phyloP scores from a whole-genome alignment of 352 stramenopile genomes.

The Globisporangium paddicum region DNA sequence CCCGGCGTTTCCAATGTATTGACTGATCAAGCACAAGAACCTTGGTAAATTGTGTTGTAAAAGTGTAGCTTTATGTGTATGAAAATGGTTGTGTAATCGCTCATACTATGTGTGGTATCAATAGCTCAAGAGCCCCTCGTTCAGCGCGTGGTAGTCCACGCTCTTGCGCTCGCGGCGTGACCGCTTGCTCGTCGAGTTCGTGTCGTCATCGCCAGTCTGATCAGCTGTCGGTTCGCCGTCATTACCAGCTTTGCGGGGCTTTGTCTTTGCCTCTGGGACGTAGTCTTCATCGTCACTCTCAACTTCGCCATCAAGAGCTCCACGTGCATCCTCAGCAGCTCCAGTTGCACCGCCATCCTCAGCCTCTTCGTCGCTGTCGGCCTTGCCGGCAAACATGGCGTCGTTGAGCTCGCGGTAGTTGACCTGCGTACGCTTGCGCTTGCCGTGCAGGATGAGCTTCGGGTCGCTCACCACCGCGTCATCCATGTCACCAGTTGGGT shows the following conservation, averaged over 20 bases:
- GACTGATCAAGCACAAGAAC: not conserved
- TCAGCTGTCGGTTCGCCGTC: not conserved
- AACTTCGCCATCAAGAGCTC: conserved; percentile 14
- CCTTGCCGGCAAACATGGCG: conserved; percentile 64
- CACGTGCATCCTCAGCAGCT: not conserved
- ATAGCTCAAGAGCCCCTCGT: conserved; percentile 39
- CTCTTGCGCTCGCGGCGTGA: conserved; percentile 21
- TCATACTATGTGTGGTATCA: not conserved
- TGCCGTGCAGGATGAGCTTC: conserved; percentile 56
- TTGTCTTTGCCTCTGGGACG: not conserved
- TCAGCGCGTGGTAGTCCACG: conserved; percentile 59
- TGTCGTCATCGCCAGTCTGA: not conserved
- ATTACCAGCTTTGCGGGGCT: not conserved
- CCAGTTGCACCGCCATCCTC: conserved; percentile 15
- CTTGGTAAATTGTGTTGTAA: not conserved
- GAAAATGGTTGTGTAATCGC: not conserved
- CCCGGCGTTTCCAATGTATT: conserved; percentile 73
- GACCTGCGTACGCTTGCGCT: conserved; percentile 73
- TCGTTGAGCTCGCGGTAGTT: conserved; percentile 82
- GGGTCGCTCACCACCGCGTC: conserved; percentile 18
- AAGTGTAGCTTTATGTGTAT: not conserved
- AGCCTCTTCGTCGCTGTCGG: conserved; percentile 48
- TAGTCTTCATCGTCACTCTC: conserved; percentile 13
- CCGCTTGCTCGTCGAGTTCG: not conserved
- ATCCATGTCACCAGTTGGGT: conserved; percentile 5